phyloP scores from a whole-genome alignment of 371 early-diverging fungal genomes.

The Mortierella polycephala region DNA sequence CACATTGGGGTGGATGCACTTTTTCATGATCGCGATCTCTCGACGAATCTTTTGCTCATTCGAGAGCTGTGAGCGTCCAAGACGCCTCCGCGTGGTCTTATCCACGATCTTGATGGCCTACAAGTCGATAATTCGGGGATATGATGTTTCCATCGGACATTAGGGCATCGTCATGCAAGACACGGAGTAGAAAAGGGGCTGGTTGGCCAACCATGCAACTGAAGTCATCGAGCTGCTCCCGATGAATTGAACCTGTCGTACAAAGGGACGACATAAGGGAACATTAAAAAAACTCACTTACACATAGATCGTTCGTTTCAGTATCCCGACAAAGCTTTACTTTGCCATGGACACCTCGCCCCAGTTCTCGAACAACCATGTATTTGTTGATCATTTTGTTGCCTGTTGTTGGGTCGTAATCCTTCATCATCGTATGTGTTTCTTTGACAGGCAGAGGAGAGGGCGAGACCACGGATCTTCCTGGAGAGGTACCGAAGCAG shows the following conservation, averaged over 20 bases:
- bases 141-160: no score
- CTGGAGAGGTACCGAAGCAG: slow-evolving; percentile 19
- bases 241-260: neutral
- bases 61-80: slow-evolving; percentile 67
- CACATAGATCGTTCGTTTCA: slow-evolving; percentile 76
- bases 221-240: no score
- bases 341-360: slow-evolving; percentile 96
- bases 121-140: neutral
- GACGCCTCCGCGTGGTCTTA: slow-evolving; percentile 74
- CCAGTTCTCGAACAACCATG: slow-evolving; percentile 88
- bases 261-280: neutral
- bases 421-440: slow-evolving; percentile 78
- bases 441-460: slow-evolving; percentile 66
- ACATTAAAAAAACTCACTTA: slow-evolving; percentile 51
- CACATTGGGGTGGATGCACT: slow-evolving; percentile 93
- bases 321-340: slow-evolving; percentile 88
- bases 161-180: neutral
- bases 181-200: neutral
- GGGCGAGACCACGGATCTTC: slow-evolving; percentile 18
- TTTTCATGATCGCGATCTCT: slow-evolving; percentile 96
- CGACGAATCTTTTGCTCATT: slow-evolving; percentile 90
- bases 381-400: slow-evolving; percentile 94
- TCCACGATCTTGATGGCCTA: slow-evolving; percentile 91
- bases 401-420: slow-evolving; percentile 84
- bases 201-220: no score